Percentiles rank a stretch among this genome's conserved stretches.
These are phyloP conservation scores for Luffa acutangula DNA, from an alignment of 306 rosid genomes.

Conservation along the genomic window DNA sequence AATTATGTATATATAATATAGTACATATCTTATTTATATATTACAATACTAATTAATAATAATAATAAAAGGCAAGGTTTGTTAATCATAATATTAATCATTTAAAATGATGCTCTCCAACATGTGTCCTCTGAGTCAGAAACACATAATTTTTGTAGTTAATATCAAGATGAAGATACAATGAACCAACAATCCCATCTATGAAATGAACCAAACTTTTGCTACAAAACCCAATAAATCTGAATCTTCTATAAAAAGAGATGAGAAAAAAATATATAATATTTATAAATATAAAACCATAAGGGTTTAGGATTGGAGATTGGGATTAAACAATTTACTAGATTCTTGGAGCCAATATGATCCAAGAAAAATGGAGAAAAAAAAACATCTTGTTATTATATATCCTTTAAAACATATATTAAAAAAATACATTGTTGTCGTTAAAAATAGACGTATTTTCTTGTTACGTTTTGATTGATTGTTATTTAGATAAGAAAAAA, in stretches of 20 bases:
- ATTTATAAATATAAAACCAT: no score
- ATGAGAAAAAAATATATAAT: background rate
- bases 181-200: background rate
- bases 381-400: no score
- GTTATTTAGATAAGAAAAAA: no score
- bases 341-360: background rate
- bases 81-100: background rate
- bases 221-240: constrained; percentile 9
- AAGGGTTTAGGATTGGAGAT: background rate
- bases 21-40: background rate
- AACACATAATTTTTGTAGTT: background rate
- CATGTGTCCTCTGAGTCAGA: constrained; percentile 5
- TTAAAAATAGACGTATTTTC: no score
- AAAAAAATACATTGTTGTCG: no score
- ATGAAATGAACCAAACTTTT: background rate
- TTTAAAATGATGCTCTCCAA: background rate
- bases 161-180: background rate
- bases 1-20: background rate
- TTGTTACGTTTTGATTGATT: no score
- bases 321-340: background rate
- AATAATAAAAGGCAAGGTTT: background rate
- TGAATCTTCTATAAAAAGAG: background rate
- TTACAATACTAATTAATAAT: background rate
- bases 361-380: background rate
- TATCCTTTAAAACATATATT: no score